phyloP scores from a whole-genome alignment of 192 early-diverging fungal genomes.

The Funneliformis geosporum region DNA sequence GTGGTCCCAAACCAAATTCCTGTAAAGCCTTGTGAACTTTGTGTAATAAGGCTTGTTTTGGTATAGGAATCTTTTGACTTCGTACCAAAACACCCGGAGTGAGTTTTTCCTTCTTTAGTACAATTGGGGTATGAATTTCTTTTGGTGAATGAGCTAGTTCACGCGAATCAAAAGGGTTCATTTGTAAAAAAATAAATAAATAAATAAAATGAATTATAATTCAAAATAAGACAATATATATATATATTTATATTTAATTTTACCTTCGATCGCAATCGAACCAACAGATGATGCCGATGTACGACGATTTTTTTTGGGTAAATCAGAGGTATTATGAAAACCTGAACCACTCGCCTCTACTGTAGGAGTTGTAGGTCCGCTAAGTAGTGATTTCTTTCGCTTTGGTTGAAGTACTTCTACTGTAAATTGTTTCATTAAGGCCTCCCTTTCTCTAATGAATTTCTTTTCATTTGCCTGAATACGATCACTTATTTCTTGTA shows the following conservation, averaged over 20 bases:
- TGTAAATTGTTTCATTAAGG: slow-evolving; percentile 64
- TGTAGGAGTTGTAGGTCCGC: slow-evolving; percentile 13
- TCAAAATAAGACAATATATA: background rate
- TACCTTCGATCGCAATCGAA: slow-evolving; percentile 14
- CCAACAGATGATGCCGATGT: slow-evolving; percentile 31
- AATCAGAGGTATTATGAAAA: background rate
- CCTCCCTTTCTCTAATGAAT: slow-evolving; percentile 78
- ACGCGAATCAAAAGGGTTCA: background rate
- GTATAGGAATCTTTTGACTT: slow-evolving; percentile 56
- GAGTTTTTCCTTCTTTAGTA: slow-evolving; percentile 52
- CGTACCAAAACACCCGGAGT: slow-evolving; percentile 66
- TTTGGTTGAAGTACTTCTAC: slow-evolving; percentile 37
- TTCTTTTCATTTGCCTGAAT: slow-evolving; percentile 81
- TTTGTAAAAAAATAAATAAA: background rate
- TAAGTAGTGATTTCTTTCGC: slow-evolving; percentile 21
- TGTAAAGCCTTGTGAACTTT: slow-evolving; percentile 57
- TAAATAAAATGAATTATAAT: too few species aligned
- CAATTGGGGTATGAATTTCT: slow-evolving; percentile 9
- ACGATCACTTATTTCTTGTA: slow-evolving; percentile 76
- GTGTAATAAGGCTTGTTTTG: slow-evolving; percentile 52
- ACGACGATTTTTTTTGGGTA: slow-evolving; percentile 25
- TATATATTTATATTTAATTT: background rate
- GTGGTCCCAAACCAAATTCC: slow-evolving; percentile 50
- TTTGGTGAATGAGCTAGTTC: slow-evolving; percentile 15
- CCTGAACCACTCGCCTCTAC: background rate